phyloP scores from a whole-genome alignment of 1,139 yeast species.

The Hansenula lynferdii region DNA sequence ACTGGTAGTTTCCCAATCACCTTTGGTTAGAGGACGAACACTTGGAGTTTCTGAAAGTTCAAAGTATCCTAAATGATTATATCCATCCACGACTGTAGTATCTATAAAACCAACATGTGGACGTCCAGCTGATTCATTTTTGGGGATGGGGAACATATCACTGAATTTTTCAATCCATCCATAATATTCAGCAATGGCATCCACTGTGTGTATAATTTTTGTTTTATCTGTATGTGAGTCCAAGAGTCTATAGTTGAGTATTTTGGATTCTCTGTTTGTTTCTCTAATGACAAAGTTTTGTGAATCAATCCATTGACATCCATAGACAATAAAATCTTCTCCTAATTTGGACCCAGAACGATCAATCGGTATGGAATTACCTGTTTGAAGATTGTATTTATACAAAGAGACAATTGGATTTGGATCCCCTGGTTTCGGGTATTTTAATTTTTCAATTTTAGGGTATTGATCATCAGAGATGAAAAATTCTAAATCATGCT shows the following conservation, averaged over 20 bases:
- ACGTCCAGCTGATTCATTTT: conserved; percentile 27
- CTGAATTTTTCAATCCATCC: conserved; percentile 48
- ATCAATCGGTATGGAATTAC: conserved; percentile 23
- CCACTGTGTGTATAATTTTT: conserved; percentile 27
- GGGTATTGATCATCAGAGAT: conserved; percentile 59
- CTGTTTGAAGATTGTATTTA: conserved; percentile 36
- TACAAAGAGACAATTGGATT: conserved; percentile 60
- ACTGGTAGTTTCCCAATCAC: conserved; percentile 65
- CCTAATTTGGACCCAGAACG: conserved; percentile 28
- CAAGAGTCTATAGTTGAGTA: conserved; percentile 44
- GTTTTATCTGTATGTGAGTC: conserved; percentile 30
- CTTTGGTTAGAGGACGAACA: conserved; percentile 50
- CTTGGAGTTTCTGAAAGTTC: conserved; percentile 34
- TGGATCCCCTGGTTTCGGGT: conserved; percentile 84
- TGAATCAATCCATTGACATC: conserved; percentile 63
- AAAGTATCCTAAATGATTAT: conserved; percentile 67
- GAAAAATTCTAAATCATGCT: conserved; percentile 61
- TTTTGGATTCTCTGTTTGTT: conserved; percentile 67
- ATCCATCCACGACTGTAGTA: conserved; percentile 57
- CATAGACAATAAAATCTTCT: conserved; percentile 51
- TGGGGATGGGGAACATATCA: conserved; percentile 25
- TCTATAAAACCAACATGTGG: conserved; percentile 64
- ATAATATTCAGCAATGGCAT: conserved; percentile 38
- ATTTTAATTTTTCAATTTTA: conserved; percentile 47
- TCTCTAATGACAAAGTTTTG: conserved; percentile 54